These are phyloP conservation scores for Smallanthus sonchifolius DNA, from an alignment of 129 eudicot genomes.

Conservation along the genomic window DNA sequence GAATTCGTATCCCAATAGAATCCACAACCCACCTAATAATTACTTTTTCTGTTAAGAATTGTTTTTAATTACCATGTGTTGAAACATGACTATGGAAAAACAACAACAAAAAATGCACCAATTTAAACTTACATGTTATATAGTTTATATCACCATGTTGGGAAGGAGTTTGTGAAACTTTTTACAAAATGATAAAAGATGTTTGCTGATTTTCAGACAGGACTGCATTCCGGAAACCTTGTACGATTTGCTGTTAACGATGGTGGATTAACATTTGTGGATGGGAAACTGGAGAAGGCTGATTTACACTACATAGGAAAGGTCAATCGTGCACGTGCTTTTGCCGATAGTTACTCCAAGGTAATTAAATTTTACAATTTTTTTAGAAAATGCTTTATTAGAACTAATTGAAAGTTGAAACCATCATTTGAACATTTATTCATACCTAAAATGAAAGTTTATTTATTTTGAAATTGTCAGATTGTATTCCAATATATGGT, in stretches of 20 bases:
- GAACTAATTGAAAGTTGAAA: neutral
- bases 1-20: neutral
- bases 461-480: constrained; percentile 21
- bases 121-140: neutral
- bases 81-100: neutral
- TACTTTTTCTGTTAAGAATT: neutral
- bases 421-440: neutral
- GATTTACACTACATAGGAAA: constrained; percentile 72
- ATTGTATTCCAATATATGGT: constrained; percentile 83
- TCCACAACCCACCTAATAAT: neutral
- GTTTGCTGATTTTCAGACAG: constrained; percentile 42
- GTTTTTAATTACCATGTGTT: neutral
- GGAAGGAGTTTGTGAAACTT: neutral
- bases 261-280: constrained; percentile 73
- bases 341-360: constrained; percentile 98
- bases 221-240: constrained; percentile 61
- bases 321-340: constrained; percentile 79
- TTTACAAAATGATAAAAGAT: neutral
- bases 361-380: constrained; percentile 21
- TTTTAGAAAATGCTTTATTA: neutral
- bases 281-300: constrained; percentile 80
- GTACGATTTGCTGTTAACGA: constrained; percentile 62
- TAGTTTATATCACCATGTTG: neutral
- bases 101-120: neutral
- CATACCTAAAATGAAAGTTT: neutral